Evolutionary conservation across 495 filamentous ascomycete species (phyloP), one percentile per base, ranked within the genome.

Genomic region (Penicillium ochrochloron): DNA sequence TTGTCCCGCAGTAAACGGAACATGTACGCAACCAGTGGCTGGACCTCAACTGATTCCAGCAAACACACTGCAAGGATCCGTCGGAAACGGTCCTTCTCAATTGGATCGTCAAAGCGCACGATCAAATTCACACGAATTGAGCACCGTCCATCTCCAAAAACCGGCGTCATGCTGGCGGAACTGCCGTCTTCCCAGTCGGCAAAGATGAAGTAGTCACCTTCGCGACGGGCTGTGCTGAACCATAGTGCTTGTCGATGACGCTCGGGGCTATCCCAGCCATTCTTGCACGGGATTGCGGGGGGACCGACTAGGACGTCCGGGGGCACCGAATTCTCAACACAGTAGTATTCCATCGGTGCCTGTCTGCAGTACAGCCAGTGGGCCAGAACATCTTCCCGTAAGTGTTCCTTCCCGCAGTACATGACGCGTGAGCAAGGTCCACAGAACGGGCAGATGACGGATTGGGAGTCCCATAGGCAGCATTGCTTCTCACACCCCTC

Each of bases 401-500:
- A 64, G 58, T 83, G 79, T n/a, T 73, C 55, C 39, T 70, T 69
- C 19, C 62, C 64, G 66, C 82, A 84, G 67, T 82, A 84, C 17
- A 77, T 73, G 15, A 75, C 54, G 33, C 57, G 25, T 8, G 77
- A 78, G 61, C 65, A 81, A 1, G 82, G 81, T 8, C 82, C 82
- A 64, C 82, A 84, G 6, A 68, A 56, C 7, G 75, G 75, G 64
- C 82, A 84, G 68, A 81, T 75, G 14, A 74, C 65, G 10, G 71
- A 66, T 23, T 60, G 41, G 5, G 64, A 60, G 55, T 85, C 80
- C 70, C 75, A 75, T 29, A 82, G 78, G 56, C 84, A 82, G 73
- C 88, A 89, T 76, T 82, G 82, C 58, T 76, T 78, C 0, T 66
- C 29, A 61, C 82, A 84, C 29, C 52, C 64, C 3, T 23, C 31